Evolutionary conservation across 2,329 filamentous ascomycete species (phyloP).

Genomic region (Tolypocladium endophyticum): DNA sequence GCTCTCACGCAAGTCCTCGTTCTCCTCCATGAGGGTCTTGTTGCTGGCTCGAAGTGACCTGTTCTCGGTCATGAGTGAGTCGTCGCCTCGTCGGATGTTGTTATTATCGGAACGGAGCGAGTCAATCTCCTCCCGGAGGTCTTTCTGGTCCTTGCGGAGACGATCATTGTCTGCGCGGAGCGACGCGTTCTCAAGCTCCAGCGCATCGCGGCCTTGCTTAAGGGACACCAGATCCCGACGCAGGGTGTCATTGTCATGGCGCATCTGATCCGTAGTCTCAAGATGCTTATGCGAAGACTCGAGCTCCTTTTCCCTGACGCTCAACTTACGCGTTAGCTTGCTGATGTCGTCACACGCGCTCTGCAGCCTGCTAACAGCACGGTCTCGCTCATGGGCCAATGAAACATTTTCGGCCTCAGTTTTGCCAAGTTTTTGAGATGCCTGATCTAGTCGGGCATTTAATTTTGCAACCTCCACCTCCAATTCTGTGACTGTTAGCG

Average conservation of each 20-base stretch:
- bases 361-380: slow-evolving; percentile 50
- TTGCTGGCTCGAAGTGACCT: slow-evolving; percentile 31
- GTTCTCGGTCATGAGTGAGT: slow-evolving; percentile 33
- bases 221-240: slow-evolving; percentile 29
- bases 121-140: slow-evolving; percentile 27
- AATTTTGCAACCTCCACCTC: slow-evolving; percentile 50
- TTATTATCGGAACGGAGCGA: slow-evolving; percentile 31
- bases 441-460: slow-evolving; percentile 50
- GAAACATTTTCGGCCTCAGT: slow-evolving; percentile 54
- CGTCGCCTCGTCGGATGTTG: slow-evolving; percentile 28
- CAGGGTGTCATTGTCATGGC: slow-evolving; percentile 25
- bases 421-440: slow-evolving; percentile 51
- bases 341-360: slow-evolving; percentile 49
- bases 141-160: slow-evolving; percentile 22
- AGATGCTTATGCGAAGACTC: slow-evolving; percentile 30
- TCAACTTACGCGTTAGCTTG: slow-evolving; percentile 32
- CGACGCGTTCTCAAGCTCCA: slow-evolving; percentile 30
- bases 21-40: slow-evolving; percentile 29
- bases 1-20: slow-evolving; percentile 31
- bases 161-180: slow-evolving; percentile 30
- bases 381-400: slow-evolving; percentile 53
- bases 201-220: slow-evolving; percentile 24
- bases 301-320: slow-evolving; percentile 29
- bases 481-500: slow-evolving; percentile 30
- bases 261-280: slow-evolving; percentile 28